Percentiles rank a stretch among this genome's conserved stretches.
Evolutionary conservation across 805 yeast species (phyloP).

Genomic region (Ogataea salicorniae): DNA sequence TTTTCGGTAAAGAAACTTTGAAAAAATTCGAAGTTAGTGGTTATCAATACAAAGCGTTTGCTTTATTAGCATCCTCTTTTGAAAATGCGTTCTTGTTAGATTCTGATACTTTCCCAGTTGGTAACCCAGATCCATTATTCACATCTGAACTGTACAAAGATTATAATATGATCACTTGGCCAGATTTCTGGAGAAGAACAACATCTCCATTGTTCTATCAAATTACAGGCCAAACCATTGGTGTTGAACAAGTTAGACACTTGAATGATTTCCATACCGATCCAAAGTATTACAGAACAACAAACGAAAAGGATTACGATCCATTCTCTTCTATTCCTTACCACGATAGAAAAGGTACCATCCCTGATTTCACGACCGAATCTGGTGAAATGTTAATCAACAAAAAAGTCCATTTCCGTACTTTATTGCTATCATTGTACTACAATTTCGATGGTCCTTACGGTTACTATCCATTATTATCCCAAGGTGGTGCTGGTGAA

Average conservation of each 20-base stretch:
- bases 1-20: conserved; percentile 52
- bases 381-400: conserved; percentile 62
- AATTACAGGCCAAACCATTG: conserved; percentile 37
- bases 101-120: conserved; percentile 47
- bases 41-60: conserved; percentile 67
- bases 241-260: conserved; percentile 28
- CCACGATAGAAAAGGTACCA: conserved; percentile 63
- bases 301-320: conserved; percentile 30
- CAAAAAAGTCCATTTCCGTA: conserved; percentile 51
- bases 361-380: conserved; percentile 67
- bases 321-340: conserved; percentile 34
- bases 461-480: conserved; percentile 51
- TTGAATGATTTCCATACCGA: conserved; percentile 29
- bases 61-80: conserved; percentile 49
- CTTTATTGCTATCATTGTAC: conserved; percentile 55
- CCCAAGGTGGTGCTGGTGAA: conserved; percentile 64
- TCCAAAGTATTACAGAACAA: conserved; percentile 27
- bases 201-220: conserved; percentile 46
- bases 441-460: conserved; percentile 63
- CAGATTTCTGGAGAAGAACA: conserved; percentile 55
- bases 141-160: conserved; percentile 47
- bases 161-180: conserved; percentile 52
- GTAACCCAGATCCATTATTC: conserved; percentile 49
- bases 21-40: conserved; percentile 47
- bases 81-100: conserved; percentile 49